Conservation (phyloP, 1,284 basidiomycete species). For the Pisolithus thermaeus region DNA sequence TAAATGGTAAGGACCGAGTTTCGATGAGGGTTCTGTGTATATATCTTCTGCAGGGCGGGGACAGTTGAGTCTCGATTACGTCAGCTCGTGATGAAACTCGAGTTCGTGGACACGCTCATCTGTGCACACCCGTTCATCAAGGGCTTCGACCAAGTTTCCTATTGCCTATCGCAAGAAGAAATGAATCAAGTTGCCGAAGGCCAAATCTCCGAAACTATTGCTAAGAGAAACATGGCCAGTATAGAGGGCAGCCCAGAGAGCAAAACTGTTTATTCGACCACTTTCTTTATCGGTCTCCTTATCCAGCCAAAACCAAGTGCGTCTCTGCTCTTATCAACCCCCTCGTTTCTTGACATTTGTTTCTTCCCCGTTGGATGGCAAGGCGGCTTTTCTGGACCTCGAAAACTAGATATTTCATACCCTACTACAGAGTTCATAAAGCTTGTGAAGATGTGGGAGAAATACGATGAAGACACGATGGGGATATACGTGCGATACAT, state of each 20-base stretch:
- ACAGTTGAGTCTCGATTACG: constrained; percentile 96
- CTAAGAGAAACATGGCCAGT: constrained; percentile 75
- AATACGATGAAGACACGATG: constrained; percentile 91
- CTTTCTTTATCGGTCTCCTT: constrained; percentile 93
- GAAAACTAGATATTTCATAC: constrained; percentile 93
- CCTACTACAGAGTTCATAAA: constrained; percentile 97
- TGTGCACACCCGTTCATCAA: constrained; percentile 95
- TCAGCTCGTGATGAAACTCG: constrained; percentile 95
- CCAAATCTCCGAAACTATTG: constrained; percentile 69
- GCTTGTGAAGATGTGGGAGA: constrained; percentile 93
- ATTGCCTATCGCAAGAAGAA: constrained; percentile 85
- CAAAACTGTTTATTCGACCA: constrained; percentile 84
- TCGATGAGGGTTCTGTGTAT: constrained; percentile 3
- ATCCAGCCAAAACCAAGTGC: constrained; percentile 89
- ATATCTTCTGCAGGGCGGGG: constrained; percentile 60
- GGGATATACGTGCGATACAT: constrained; percentile 93
- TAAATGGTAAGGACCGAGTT: constrained; percentile 71
- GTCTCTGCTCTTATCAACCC: constrained; percentile 24
- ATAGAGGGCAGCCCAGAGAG: constrained; percentile 73
- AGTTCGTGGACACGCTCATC: constrained; percentile 87
- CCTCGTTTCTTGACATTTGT: constrained; percentile 12
- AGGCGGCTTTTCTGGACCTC: constrained; percentile 67
- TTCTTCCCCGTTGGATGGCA: constrained; percentile 15
- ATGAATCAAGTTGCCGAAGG: constrained; percentile 87
- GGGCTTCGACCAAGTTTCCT: constrained; percentile 84